These are phyloP conservation scores for Dactylorhiza incarnata DNA, from an alignment of 106 monocot genomes.

Conservation along the genomic window DNA sequence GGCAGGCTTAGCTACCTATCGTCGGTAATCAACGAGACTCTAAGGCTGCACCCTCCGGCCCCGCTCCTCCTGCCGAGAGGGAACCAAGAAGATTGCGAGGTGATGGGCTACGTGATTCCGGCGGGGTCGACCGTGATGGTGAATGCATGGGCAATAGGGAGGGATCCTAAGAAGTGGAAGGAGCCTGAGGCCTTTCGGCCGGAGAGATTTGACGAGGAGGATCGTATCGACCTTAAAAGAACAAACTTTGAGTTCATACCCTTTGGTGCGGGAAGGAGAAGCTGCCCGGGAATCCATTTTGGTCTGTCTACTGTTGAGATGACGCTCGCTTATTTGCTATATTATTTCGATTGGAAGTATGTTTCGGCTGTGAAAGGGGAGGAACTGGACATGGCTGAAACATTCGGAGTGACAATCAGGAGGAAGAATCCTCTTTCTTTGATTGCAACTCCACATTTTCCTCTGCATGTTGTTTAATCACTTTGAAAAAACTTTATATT, in stretches of 20 bases:
- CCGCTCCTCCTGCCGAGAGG: conserved; percentile 27
- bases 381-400: conserved; percentile 25
- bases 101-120: conserved; percentile 29
- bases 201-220: conserved; percentile 13
- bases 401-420: neutral
- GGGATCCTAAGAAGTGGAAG: conserved; percentile 27
- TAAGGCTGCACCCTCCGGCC: conserved; percentile 25
- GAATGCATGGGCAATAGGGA: conserved; percentile 31
- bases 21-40: conserved; percentile 31
- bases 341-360: conserved; percentile 24
- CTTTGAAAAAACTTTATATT: too few relatives aligned
- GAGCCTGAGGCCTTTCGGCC: conserved; percentile 15
- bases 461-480: neutral
- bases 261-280: conserved; percentile 28
- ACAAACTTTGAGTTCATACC: conserved; percentile 23
- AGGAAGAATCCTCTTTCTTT: conserved; percentile 10
- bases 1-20: conserved; percentile 15
- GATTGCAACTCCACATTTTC: conserved; percentile 1
- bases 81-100: conserved; percentile 9
- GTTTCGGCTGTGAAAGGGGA: neutral
- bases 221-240: conserved; percentile 3
- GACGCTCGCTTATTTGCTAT: conserved; percentile 15
- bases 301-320: conserved; percentile 5
- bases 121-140: conserved; percentile 15
- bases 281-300: conserved; percentile 22